phyloP scores from a whole-genome alignment of 2,329 filamentous ascomycete genomes.

The Fonsecaea monophora region DNA sequence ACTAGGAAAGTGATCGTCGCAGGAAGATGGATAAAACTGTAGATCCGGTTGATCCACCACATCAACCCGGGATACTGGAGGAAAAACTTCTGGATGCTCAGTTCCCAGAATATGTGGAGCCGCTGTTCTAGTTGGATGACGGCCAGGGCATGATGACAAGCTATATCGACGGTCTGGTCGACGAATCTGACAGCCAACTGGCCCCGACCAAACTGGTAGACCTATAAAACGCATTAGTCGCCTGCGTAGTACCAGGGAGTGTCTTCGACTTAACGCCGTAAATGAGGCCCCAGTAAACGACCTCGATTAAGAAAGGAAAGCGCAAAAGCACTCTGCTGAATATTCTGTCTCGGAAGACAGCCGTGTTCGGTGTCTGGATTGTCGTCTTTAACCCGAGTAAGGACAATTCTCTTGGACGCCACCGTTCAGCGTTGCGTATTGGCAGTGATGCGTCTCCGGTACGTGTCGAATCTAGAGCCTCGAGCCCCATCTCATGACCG shows the following conservation, averaged over 20 bases:
- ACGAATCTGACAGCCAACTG: conserved; percentile 12
- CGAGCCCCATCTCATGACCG: conserved; percentile 13
- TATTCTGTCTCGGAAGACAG: conserved; percentile 55
- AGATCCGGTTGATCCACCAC: conserved; percentile 50
- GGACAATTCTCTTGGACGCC: conserved; percentile 57
- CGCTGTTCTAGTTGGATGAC: conserved; percentile 50
- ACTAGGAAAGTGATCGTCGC: conserved; percentile 56
- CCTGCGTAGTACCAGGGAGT: conserved; percentile 12
- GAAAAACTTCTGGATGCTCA: conserved; percentile 50
- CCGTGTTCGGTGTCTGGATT: conserved; percentile 66
- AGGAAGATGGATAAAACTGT: conserved; percentile 58
- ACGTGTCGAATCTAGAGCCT: background rate
- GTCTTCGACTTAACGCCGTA: conserved; percentile 47
- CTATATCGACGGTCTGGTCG: conserved; percentile 48
- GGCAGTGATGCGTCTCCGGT: background rate
- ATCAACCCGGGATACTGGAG: conserved; percentile 48
- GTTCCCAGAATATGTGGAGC: conserved; percentile 49
- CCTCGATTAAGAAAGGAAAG: conserved; percentile 72
- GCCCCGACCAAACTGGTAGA: conserved; percentile 35
- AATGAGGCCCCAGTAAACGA: conserved; percentile 73
- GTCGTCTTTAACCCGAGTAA: conserved; percentile 55
- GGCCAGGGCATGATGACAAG: conserved; percentile 50
- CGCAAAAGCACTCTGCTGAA: conserved; percentile 34
- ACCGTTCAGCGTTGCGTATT: conserved; percentile 42
- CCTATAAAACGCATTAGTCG: conserved; percentile 9